Evolutionary conservation across 208 protist genomes (phyloP).

Genomic region (Lotmaria passim): DNA sequence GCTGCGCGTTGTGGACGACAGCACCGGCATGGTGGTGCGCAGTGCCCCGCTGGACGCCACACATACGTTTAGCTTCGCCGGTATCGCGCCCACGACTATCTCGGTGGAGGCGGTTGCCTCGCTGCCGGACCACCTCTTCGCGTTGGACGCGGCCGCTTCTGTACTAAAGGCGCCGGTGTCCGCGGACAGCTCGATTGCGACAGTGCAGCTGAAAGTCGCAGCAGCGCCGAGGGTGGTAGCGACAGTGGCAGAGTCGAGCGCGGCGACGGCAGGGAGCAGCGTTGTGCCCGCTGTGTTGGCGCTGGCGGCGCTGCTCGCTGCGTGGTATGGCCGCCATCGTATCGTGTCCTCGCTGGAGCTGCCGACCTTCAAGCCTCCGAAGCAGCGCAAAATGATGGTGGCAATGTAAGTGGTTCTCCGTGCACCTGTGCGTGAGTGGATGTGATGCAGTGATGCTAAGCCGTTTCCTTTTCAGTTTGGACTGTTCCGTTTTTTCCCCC

Average conservation of each 20-base stretch:
- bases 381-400: constrained; percentile 53
- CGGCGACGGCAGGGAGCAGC: constrained; percentile 25
- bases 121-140: constrained; percentile 45
- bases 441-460: background rate
- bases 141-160: constrained; percentile 40
- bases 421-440: too few species aligned
- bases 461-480: constrained; percentile 4
- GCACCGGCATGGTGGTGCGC: constrained; percentile 59
- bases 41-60: constrained; percentile 57
- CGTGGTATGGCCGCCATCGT: constrained; percentile 42
- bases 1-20: constrained; percentile 63
- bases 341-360: constrained; percentile 46
- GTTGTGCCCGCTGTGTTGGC: constrained; percentile 31
- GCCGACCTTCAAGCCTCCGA: constrained; percentile 43
- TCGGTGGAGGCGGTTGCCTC: constrained; percentile 56
- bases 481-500: background rate
- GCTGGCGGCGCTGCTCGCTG: constrained; percentile 28
- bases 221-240: constrained; percentile 26
- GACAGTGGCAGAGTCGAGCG: background rate
- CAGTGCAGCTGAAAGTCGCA: constrained; percentile 46
- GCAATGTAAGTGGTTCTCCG: too few species aligned
- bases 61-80: constrained; percentile 68
- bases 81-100: constrained; percentile 40
- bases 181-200: constrained; percentile 8
- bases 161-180: constrained; percentile 39